phyloP scores from a whole-genome alignment of 83 land plant species.

The Diphasiastrum complanatum region DNA sequence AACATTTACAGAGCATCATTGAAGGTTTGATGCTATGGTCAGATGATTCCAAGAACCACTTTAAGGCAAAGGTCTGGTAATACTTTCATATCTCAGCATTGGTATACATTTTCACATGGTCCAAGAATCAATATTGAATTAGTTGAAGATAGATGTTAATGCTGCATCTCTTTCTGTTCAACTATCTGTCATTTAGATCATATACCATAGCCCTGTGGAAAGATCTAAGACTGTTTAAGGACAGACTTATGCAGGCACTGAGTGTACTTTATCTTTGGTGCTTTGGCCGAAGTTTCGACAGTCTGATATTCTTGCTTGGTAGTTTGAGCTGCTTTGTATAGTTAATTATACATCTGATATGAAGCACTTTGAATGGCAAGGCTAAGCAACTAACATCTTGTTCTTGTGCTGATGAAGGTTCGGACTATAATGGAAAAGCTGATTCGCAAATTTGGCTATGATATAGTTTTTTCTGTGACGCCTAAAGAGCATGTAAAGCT shows the following conservation, averaged over 20 bases:
- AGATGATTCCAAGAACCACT: slow-evolving; percentile 71
- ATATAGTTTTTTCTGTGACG: slow-evolving; percentile 80
- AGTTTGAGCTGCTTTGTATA: no score
- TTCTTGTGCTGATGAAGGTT: slow-evolving; percentile 35
- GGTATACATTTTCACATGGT: background rate
- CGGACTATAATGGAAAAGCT: slow-evolving; percentile 81
- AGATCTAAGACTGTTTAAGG: no score
- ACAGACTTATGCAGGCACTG: no score
- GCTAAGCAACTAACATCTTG: background rate
- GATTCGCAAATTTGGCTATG: slow-evolving; percentile 77
- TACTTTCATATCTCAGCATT: background rate
- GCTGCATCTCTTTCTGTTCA: no score
- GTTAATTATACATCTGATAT: background rate
- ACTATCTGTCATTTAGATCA: no score
- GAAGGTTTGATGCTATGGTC: slow-evolving; percentile 79
- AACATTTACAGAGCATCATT: slow-evolving; percentile 57
- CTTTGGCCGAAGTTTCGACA: no score
- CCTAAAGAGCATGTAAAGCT: slow-evolving; percentile 93
- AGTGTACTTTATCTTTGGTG: no score
- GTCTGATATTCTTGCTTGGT: no score
- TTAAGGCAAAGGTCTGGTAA: slow-evolving; percentile 68
- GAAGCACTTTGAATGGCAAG: background rate
- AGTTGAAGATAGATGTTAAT: no score
- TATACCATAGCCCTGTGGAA: no score
- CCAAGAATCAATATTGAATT: background rate